Base-by-base conservation (phyloP, 768 basidiomycete genomes). In the Psilocybe azurescens region DNA sequence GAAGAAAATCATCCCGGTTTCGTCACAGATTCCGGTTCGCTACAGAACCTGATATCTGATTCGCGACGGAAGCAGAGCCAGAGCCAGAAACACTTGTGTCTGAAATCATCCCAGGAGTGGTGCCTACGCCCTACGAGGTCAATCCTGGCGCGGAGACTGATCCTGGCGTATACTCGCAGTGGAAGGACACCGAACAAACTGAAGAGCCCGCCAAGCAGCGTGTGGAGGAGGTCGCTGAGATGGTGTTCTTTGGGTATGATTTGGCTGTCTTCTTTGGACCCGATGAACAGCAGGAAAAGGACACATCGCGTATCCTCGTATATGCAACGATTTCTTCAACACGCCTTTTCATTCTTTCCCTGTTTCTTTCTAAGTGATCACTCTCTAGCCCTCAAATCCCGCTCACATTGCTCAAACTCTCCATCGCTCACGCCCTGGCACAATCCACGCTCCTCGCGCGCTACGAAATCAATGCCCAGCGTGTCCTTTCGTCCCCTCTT, bases 311-410 rank as follows among this genome's bases (percentile, higher is more conserved):
- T 94, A 90, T 68, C 96, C 95, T 14, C 86, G 95, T 50, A 95
- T 98, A 65, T 97, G 93, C 78, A 97, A 97, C 65, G 95, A 97
- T 74, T 93, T 96, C 77, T 97, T 96, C 77, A 95, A 94, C 95
- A 70, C 67, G 90, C 81, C 9, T 29, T 30, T 56, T n/a, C 3
- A 8, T 41, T 8, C 32, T 54, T 6, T 64, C 29, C 29, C 7
- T 10, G 14, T 8, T 20, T 5, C 16, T 11, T n/a, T 5, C 33
- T 62, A 7, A 24, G 24, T 24, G 41, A 28, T 50, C 65, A 9
- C 24, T 10, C 24, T 36, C 20, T 39, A 96, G 95, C 96, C 3
- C 89, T 97, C 72, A 96, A 95, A 78, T 91, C 93, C 0, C 90
- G 89, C 28, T 96, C 95, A 0, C 93, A 94, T 69, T 95, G 44